These are phyloP conservation scores for Cantharellus anzutake DNA, from an alignment of 768 basidiomycete genomes.

Conservation along the genomic window DNA sequence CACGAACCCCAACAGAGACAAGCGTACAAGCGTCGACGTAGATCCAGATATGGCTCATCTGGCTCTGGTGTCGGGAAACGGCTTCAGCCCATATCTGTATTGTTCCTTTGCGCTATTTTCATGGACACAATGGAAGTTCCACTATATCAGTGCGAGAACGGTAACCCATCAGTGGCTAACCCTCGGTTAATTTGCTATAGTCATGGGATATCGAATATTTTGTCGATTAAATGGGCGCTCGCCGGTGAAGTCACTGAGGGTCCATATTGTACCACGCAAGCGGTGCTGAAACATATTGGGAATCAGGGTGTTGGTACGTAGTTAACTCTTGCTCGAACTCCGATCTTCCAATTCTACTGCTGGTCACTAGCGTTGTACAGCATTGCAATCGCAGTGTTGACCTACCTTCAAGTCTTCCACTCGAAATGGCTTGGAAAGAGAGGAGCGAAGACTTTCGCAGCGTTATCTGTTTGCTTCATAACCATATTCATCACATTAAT, in stretches of 20 bases:
- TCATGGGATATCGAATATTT: background rate
- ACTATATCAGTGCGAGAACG: too few species aligned
- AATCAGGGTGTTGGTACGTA: background rate
- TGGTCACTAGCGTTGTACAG: background rate
- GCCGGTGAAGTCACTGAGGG: background rate
- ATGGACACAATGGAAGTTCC: background rate
- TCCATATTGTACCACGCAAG: background rate
- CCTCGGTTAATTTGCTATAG: background rate
- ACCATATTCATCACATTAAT: background rate
- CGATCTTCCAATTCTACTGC: background rate
- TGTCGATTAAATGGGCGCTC: background rate
- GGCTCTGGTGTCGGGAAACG: too few species aligned
- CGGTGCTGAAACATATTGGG: background rate
- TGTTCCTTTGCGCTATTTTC: background rate
- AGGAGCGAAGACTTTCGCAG: background rate
- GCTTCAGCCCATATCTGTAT: background rate
- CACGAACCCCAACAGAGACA: background rate
- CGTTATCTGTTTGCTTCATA: background rate
- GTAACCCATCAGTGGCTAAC: background rate
- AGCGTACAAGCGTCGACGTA: background rate
- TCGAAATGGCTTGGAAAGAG: background rate
- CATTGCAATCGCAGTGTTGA: background rate
- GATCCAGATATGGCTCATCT: too few species aligned
- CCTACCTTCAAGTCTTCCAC: background rate
- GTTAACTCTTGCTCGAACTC: background rate